These are phyloP conservation scores for Botrytis byssoidea DNA, from an alignment of 2,329 filamentous ascomycete species.

Conservation along the genomic window DNA sequence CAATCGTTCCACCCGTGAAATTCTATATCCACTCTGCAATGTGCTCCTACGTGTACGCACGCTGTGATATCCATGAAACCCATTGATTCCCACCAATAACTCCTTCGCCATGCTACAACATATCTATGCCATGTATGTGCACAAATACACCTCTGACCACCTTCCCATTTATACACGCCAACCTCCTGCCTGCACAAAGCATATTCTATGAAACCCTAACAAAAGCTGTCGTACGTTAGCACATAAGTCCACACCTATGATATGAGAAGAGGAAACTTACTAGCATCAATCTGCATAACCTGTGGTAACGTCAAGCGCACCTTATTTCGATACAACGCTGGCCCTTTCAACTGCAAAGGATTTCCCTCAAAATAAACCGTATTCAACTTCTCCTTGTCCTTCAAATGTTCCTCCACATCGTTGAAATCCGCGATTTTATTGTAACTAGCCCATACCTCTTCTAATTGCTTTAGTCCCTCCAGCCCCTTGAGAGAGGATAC, in stretches of 20 bases:
- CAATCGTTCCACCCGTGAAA: neutral
- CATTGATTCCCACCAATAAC: slow-evolving; percentile 21
- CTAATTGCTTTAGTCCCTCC: slow-evolving; percentile 64
- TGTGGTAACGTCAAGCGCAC: slow-evolving; percentile 83
- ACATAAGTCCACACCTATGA: neutral
- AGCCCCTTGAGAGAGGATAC: slow-evolving; percentile 74
- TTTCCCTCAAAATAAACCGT: slow-evolving; percentile 98
- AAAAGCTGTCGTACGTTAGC: slow-evolving; percentile 32
- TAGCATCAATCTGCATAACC: slow-evolving; percentile 92
- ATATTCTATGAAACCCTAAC: slow-evolving; percentile 36
- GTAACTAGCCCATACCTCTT: slow-evolving; percentile 94
- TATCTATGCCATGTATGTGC: neutral
- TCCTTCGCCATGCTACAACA: slow-evolving; percentile 28
- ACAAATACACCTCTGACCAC: neutral
- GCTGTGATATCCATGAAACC: slow-evolving; percentile 17
- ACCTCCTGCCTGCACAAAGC: neutral
- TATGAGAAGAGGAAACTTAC: slow-evolving; percentile 57
- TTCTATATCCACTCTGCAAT: slow-evolving; percentile 4
- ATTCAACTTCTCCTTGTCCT: slow-evolving; percentile 73
- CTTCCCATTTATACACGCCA: neutral
- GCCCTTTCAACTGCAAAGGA: slow-evolving; percentile 74
- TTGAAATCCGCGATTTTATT: slow-evolving; percentile 77
- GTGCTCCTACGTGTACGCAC: neutral
- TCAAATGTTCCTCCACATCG: slow-evolving; percentile 76
- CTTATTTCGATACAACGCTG: slow-evolving; percentile 93